Percentiles rank a stretch among this genome's conserved stretches.
Evolutionary conservation across 2,329 filamentous ascomycete genomes (phyloP).

Genomic region (Dactylellina sp.): DNA sequence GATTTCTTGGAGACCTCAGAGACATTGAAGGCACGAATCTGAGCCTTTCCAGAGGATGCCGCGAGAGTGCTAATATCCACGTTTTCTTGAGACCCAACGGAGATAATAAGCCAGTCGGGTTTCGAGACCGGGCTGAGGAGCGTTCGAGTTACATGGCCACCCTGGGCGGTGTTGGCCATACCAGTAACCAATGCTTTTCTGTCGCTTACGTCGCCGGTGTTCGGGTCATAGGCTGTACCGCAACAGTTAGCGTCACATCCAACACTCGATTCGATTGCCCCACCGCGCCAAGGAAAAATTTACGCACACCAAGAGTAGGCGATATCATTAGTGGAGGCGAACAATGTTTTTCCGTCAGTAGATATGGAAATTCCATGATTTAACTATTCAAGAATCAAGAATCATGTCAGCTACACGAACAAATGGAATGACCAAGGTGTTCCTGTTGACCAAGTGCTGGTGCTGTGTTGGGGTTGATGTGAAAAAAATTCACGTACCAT

Average conservation of each 20-base stretch:
- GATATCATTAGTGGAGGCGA: slow-evolving; percentile 46
- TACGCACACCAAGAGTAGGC: slow-evolving; percentile 52
- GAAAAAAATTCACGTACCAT: slow-evolving; percentile 27
- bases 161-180: slow-evolving; percentile 67
- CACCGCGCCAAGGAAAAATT: background rate
- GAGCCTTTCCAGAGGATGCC: slow-evolving; percentile 71
- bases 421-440: background rate
- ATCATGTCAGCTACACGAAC: slow-evolving; percentile 2
- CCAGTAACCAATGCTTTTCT: slow-evolving; percentile 46
- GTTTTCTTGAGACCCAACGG: slow-evolving; percentile 74
- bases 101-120: slow-evolving; percentile 72
- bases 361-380: slow-evolving; percentile 56
- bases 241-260: background rate
- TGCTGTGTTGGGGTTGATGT: slow-evolving; percentile 38
- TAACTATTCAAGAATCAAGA: slow-evolving; percentile 21
- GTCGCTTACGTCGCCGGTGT: slow-evolving; percentile 41
- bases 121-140: slow-evolving; percentile 72
- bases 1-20: slow-evolving; percentile 66
- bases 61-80: slow-evolving; percentile 70
- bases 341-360: slow-evolving; percentile 44
- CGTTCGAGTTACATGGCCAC: slow-evolving; percentile 75
- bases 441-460: background rate
- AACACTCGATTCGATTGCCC: background rate
- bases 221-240: slow-evolving; percentile 40
- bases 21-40: slow-evolving; percentile 74